Conservation (phyloP, 352 stramenopile species). For the Phytopythium mirpurense region DNA sequence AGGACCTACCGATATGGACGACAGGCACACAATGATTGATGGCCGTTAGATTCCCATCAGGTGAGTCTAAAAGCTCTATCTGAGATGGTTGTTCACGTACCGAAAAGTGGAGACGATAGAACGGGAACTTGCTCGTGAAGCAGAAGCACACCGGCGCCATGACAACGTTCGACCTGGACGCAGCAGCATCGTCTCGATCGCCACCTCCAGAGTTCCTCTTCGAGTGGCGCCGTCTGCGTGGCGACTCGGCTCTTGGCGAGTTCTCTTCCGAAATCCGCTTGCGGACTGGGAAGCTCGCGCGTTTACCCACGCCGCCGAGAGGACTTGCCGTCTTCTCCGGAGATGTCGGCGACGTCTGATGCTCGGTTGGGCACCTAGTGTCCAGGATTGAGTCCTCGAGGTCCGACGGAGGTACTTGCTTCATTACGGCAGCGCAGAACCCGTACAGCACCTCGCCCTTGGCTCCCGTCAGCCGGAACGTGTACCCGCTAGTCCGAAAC, state of each 20-base stretch:
- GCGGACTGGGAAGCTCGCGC: conserved; percentile 22
- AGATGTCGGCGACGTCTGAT: neutral
- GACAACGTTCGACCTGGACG: neutral
- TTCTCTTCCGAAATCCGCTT: neutral
- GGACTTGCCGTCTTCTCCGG: neutral
- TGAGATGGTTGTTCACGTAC: too few relatives aligned
- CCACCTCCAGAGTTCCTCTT: neutral
- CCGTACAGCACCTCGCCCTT: conserved; percentile 82
- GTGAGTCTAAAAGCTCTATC: too few relatives aligned
- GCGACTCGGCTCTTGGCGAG: neutral
- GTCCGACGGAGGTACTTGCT: conserved; percentile 22
- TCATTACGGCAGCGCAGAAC: conserved; percentile 69
- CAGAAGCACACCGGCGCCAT: conserved; percentile 77
- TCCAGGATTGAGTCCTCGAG: neutral
- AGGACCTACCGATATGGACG: conserved; percentile 46
- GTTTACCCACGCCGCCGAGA: conserved; percentile 19
- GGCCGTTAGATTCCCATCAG: too few relatives aligned
- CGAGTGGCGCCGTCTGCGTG: neutral
- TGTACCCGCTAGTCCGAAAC: conserved; percentile 65
- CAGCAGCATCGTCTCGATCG: neutral
- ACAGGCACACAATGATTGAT: too few relatives aligned
- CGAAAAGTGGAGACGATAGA: conserved; percentile 82
- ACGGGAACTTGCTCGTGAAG: conserved; percentile 85
- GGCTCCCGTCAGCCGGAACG: conserved; percentile 75
- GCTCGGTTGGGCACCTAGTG: too few relatives aligned